A percentile compares a stretch with the other conserved stretches of the same genome.
Evolutionary conservation across 176 grass and related monocot species (phyloP).

Genomic region (Lolium rigidum): DNA sequence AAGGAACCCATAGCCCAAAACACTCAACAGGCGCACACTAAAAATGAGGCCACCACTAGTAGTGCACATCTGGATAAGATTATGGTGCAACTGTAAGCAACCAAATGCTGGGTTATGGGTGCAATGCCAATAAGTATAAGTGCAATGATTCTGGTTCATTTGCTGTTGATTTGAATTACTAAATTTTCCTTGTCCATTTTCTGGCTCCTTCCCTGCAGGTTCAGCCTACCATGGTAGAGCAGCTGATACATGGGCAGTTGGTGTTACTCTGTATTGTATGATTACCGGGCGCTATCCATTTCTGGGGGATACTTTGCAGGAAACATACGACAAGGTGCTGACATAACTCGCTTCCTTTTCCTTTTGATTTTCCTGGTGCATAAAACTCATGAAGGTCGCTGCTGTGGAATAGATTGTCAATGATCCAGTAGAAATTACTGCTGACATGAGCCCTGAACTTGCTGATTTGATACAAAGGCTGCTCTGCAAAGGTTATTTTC

Average conservation of each 20-base stretch:
- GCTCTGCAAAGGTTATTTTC: constrained; percentile 80
- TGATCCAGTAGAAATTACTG: constrained; percentile 60
- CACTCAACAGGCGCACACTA: neutral
- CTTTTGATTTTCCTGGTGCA: constrained; percentile 22
- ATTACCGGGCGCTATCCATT: constrained; percentile 73
- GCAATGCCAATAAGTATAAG: neutral
- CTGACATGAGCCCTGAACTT: constrained; percentile 61
- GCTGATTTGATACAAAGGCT: constrained; percentile 73
- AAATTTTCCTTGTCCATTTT: constrained; percentile 28
- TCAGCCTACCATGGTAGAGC: constrained; percentile 73
- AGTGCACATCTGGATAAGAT: neutral
- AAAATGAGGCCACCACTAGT: neutral
- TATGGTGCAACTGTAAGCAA: constrained; percentile 20
- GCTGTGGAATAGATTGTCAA: constrained; percentile 61
- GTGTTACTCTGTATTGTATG: constrained; percentile 84
- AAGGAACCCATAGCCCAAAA: neutral
- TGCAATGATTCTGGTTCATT: neutral
- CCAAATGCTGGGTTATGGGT: constrained; percentile 9
- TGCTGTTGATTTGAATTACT: constrained; percentile 19
- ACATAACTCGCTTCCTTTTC: neutral
- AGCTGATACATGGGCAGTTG: constrained; percentile 84
- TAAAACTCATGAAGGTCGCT: constrained; percentile 26
- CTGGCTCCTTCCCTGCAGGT: constrained; percentile 45
- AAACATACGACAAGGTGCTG: constrained; percentile 86
- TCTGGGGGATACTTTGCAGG: constrained; percentile 76